Conservation (phyloP, 1,284 basidiomycete species). For the Pseudomicrostroma phylloplanum region DNA sequence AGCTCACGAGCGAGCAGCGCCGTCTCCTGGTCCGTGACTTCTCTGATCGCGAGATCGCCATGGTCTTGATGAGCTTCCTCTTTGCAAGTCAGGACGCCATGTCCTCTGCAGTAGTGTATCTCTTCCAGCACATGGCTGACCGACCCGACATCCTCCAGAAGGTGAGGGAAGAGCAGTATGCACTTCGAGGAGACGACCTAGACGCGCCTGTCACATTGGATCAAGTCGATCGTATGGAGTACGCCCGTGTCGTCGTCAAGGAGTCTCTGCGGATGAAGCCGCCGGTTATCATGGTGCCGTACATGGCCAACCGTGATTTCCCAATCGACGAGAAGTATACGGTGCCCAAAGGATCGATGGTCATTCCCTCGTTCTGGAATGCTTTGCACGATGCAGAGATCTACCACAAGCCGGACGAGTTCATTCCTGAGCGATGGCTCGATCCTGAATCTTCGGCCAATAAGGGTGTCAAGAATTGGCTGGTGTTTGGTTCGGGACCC, state of each 20-base stretch:
- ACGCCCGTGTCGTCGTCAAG: slow-evolving; percentile 83
- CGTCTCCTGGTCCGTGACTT: slow-evolving; percentile 64
- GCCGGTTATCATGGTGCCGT: slow-evolving; percentile 76
- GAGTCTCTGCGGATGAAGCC: slow-evolving; percentile 85
- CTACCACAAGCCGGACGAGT: slow-evolving; percentile 78
- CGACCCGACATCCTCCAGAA: slow-evolving; percentile 81
- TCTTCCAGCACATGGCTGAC: slow-evolving; percentile 92
- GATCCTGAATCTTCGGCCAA: slow-evolving; percentile 70
- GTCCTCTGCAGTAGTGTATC: slow-evolving; percentile 73
- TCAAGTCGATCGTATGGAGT: slow-evolving; percentile 84
- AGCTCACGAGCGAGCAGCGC: slow-evolving; percentile 49
- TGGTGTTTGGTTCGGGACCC: slow-evolving; percentile 90
- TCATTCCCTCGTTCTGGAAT: slow-evolving; percentile 89
- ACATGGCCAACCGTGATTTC: slow-evolving; percentile 80
- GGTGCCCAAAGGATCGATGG: slow-evolving; percentile 83
- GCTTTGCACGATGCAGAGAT: slow-evolving; percentile 82
- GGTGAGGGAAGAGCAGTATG: slow-evolving; percentile 83
- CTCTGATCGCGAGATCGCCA: slow-evolving; percentile 87
- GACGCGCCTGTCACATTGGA: slow-evolving; percentile 80
- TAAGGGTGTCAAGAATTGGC: slow-evolving; percentile 83
- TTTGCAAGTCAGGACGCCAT: slow-evolving; percentile 98
- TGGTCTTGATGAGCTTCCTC: slow-evolving; percentile 87
- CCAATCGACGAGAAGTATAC: slow-evolving; percentile 84
- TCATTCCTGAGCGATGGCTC: slow-evolving; percentile 88
- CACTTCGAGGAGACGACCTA: slow-evolving; percentile 71